These are phyloP conservation scores for Cunninghamia lanceolata DNA, from an alignment of 75 land plant species.

Conservation along the genomic window DNA sequence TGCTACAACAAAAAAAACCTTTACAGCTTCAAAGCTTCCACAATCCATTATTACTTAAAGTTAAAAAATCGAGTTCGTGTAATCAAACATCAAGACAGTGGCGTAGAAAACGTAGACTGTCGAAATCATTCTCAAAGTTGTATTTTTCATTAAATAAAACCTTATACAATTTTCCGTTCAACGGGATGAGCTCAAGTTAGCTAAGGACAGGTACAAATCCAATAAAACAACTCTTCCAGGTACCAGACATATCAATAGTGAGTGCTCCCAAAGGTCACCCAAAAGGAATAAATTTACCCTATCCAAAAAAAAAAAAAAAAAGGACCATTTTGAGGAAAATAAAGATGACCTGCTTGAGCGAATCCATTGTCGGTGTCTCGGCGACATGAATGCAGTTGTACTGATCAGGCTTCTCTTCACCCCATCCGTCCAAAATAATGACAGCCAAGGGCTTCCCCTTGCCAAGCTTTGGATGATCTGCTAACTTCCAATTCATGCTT, in stretches of 20 bases:
- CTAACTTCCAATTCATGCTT: constrained; percentile 42
- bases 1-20: background rate
- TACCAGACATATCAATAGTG: background rate
- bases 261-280: background rate
- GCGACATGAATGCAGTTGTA: constrained; percentile 95
- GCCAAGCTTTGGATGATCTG: constrained; percentile 74
- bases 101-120: background rate
- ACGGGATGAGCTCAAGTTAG: background rate
- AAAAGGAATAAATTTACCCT: too few species aligned
- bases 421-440: constrained; percentile 95
- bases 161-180: background rate
- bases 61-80: background rate
- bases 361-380: constrained; percentile 94
- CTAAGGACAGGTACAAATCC: background rate
- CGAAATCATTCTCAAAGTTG: background rate
- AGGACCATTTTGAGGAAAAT: background rate
- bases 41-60: background rate
- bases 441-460: constrained; percentile 74
- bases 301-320: background rate
- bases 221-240: background rate
- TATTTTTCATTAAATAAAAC: background rate
- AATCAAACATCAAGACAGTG: background rate
- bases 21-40: background rate
- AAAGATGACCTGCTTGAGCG: constrained; percentile 59
- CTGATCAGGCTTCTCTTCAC: constrained; percentile 82